Conservation (phyloP, 202 grass and related monocot species). For the Zizania palustris region DNA sequence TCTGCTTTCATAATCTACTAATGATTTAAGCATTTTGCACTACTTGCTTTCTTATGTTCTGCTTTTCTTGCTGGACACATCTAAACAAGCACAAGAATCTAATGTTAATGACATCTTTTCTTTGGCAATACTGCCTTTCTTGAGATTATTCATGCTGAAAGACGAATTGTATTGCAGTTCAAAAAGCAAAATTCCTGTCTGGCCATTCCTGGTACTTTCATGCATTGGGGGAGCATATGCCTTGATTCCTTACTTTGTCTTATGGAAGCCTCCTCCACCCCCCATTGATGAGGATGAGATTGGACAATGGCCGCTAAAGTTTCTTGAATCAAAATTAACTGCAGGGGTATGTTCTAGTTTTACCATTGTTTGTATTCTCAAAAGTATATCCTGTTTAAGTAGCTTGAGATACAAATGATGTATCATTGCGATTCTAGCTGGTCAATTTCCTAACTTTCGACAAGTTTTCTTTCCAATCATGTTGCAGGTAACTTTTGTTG, state of each 20-base stretch:
- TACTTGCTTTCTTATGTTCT: neutral
- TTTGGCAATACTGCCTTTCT: neutral
- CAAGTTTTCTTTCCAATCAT: constrained; percentile 30
- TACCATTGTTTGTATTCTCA: constrained; percentile 16
- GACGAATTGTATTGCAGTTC: constrained; percentile 60
- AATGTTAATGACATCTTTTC: neutral
- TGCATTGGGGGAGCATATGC: constrained; percentile 87
- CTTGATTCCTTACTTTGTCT: constrained; percentile 93
- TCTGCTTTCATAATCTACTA: neutral
- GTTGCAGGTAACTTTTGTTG: constrained; percentile 63
- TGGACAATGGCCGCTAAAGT: constrained; percentile 74
- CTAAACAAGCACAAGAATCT: constrained; percentile 1
- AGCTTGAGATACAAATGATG: constrained; percentile 4
- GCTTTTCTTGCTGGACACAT: constrained; percentile 8
- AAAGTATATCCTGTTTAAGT: constrained; percentile 8
- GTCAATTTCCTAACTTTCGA: neutral
- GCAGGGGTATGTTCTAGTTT: constrained; percentile 62
- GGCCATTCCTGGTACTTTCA: constrained; percentile 84
- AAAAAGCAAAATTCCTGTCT: constrained; percentile 84
- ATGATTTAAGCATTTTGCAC: neutral
- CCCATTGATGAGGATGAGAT: constrained; percentile 86
- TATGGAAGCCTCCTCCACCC: constrained; percentile 93
- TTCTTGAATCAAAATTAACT: constrained; percentile 89
- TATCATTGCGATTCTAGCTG: neutral
- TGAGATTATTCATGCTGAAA: constrained; percentile 22